Conservation (phyloP, 108 stramenopile genomes). For the Hondaea fermentalgiana region DNA sequence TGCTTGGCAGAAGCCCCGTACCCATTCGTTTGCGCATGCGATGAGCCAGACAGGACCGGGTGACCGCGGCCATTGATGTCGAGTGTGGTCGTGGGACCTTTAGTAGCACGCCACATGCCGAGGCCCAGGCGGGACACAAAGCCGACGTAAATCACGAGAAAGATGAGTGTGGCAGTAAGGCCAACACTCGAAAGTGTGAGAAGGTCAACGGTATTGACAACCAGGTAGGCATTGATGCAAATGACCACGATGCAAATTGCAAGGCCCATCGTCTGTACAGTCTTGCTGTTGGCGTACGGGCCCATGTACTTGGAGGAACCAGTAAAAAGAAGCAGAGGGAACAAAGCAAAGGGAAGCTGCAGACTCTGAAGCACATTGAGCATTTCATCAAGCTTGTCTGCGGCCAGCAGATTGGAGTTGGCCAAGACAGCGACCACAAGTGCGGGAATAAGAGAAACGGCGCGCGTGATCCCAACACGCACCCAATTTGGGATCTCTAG, state of each 20-base stretch:
- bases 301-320: slow-evolving; percentile 57
- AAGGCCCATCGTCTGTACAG: not conserved
- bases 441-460: slow-evolving; percentile 64
- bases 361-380: slow-evolving; percentile 66
- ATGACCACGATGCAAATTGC: not conserved
- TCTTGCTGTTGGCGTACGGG: slow-evolving; percentile 21
- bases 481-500: slow-evolving; percentile 51
- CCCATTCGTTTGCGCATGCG: not conserved
- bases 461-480: slow-evolving; percentile 59
- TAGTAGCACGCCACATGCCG: not conserved
- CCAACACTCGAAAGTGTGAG: not conserved
- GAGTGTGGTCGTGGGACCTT: too few relatives aligned
- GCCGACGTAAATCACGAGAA: not conserved
- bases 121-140: not conserved
- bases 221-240: not conserved
- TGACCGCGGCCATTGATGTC: too few relatives aligned
- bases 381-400: slow-evolving; percentile 58
- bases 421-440: slow-evolving; percentile 59
- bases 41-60: too few relatives aligned
- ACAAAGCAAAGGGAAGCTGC: slow-evolving; percentile 66
- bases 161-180: too few relatives aligned
- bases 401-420: slow-evolving; percentile 38
- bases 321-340: slow-evolving; percentile 65
- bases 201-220: not conserved
- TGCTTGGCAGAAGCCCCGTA: not conserved